Conservation (phyloP, 108 stramenopile species). For the Skeletonema costatum region DNA sequence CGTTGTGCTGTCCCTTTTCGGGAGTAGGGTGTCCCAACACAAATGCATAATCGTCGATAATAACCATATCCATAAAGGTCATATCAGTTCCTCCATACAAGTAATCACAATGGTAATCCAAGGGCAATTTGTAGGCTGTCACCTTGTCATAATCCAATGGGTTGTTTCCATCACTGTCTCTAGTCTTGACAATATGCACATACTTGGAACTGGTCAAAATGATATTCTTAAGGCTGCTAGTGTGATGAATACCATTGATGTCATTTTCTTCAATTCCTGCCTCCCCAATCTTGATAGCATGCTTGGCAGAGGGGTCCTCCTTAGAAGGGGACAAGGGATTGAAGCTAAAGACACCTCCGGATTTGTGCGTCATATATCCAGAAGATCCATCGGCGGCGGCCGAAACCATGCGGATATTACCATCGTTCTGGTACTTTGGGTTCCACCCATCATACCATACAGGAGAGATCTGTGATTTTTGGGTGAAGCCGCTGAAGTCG, state of each 20-base stretch:
- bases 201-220: slow-evolving; percentile 29
- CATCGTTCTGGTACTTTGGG: slow-evolving; percentile 15
- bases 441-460: slow-evolving; percentile 32
- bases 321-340: slow-evolving; percentile 34
- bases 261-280: slow-evolving; percentile 33
- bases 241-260: slow-evolving; percentile 42
- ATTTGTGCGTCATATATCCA: slow-evolving; percentile 34
- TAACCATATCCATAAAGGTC: slow-evolving; percentile 40
- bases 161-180: slow-evolving; percentile 12
- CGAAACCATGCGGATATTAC: slow-evolving; percentile 21
- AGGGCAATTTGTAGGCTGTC: slow-evolving; percentile 32
- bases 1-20: slow-evolving; percentile 25
- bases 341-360: slow-evolving; percentile 35
- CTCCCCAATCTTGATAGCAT: slow-evolving; percentile 13
- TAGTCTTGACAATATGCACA: slow-evolving; percentile 33
- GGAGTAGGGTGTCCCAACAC: slow-evolving; percentile 38
- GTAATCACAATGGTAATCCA: slow-evolving; percentile 49
- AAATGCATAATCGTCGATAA: slow-evolving; percentile 54
- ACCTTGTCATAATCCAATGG: slow-evolving; percentile 25
- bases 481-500: slow-evolving; percentile 29
- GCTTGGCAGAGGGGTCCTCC: slow-evolving; percentile 8
- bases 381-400: slow-evolving; percentile 32
- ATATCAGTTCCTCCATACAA: slow-evolving; percentile 34
- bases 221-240: slow-evolving; percentile 27
- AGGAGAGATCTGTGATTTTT: slow-evolving; percentile 17